These are phyloP conservation scores for Claviceps capensis DNA, from an alignment of 2,329 filamentous ascomycete species.

Conservation along the genomic window DNA sequence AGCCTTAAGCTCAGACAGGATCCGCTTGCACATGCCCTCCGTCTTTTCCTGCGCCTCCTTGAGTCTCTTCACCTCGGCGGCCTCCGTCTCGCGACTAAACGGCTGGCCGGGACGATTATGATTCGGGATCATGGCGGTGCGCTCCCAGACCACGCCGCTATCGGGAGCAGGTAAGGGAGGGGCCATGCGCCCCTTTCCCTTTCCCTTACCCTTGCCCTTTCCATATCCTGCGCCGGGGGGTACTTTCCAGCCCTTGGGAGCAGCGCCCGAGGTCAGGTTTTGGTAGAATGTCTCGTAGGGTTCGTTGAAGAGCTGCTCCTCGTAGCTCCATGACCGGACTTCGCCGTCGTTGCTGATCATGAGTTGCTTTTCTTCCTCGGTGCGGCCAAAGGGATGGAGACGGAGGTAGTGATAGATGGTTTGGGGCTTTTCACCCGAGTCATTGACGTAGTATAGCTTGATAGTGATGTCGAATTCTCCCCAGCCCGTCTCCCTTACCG, in stretches of 20 bases:
- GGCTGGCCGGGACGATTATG: conserved; percentile 52
- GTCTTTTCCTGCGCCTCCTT: conserved; percentile 52
- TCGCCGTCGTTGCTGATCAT: conserved; percentile 45
- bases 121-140: conserved; percentile 63
- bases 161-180: conserved; percentile 22
- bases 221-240: conserved; percentile 29
- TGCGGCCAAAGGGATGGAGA: conserved; percentile 78
- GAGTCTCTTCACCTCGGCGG: conserved; percentile 45
- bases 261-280: conserved; percentile 61
- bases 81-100: conserved; percentile 61
- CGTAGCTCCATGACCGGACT: conserved; percentile 70
- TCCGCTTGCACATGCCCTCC: conserved; percentile 42
- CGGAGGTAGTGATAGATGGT: conserved; percentile 90
- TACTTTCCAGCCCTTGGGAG: conserved; percentile 29
- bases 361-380: conserved; percentile 55
- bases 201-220: conserved; percentile 36
- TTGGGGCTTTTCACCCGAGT: conserved; percentile 84
- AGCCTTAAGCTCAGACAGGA: conserved; percentile 46
- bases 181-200: conserved; percentile 25
- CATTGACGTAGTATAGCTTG: conserved; percentile 82
- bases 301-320: conserved; percentile 95
- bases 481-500: conserved; percentile 89
- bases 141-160: conserved; percentile 43
- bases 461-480: conserved; percentile 96
- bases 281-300: conserved; percentile 89